These are phyloP conservation scores for Aspergillus sp. DNA, from an alignment of 2,329 filamentous ascomycete genomes.

Conservation along the genomic window DNA sequence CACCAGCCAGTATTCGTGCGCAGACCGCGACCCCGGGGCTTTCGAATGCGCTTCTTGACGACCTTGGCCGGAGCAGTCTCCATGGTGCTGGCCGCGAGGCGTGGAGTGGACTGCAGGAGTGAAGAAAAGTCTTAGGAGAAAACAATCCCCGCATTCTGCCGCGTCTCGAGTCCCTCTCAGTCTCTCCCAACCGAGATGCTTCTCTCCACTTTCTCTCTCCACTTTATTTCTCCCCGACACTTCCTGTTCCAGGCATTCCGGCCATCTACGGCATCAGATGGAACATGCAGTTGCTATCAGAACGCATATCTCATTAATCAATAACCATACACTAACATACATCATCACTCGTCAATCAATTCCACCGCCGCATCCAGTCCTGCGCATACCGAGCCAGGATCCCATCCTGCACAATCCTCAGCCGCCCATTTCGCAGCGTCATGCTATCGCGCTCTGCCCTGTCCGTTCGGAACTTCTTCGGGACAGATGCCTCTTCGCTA, in stretches of 20 bases:
- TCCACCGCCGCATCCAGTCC: conserved; percentile 32
- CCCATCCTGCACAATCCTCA: conserved; percentile 32
- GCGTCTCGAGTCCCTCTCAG: not conserved
- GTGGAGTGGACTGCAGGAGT: not conserved
- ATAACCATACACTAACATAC: not conserved
- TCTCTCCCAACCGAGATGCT: too few relatives aligned
- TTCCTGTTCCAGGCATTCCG: too few relatives aligned
- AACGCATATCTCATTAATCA: not conserved
- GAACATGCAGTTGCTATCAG: too few relatives aligned
- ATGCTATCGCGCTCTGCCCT: conserved; percentile 30
- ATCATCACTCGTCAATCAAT: not conserved
- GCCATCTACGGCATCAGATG: too few relatives aligned
- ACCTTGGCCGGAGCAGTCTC: not conserved
- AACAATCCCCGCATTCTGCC: not conserved
- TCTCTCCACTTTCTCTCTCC: too few relatives aligned
- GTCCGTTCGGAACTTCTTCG: conserved; percentile 25
- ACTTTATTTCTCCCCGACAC: too few relatives aligned
- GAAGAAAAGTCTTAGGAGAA: too few relatives aligned
- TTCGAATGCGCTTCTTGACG: not conserved
- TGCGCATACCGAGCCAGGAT: conserved; percentile 29
- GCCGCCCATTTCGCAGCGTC: conserved; percentile 26
- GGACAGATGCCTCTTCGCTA: not conserved
- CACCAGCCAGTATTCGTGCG: not conserved
- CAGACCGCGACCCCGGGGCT: not conserved
- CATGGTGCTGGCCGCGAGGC: not conserved